phyloP scores from a whole-genome alignment of 257 asterid genomes.

The Craterostigma plantagineum region DNA sequence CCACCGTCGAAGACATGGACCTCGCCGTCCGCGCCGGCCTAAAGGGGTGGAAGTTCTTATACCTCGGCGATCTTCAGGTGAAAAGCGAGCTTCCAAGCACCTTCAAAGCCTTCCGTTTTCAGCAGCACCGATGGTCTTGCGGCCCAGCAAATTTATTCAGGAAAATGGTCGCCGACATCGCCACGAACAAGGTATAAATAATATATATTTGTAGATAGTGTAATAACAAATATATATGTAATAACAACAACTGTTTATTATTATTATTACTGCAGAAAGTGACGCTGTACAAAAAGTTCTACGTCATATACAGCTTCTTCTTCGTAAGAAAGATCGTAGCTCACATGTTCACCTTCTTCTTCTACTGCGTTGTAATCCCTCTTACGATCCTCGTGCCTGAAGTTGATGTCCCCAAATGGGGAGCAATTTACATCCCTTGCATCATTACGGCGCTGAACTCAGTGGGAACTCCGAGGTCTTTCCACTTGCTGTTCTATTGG shows the following conservation, averaged over 20 bases:
- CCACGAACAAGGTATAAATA: conserved; percentile 33
- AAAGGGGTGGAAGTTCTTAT: conserved; percentile 29
- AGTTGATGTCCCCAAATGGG: conserved; percentile 60
- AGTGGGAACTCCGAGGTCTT: conserved; percentile 59
- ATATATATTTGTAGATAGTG: background rate
- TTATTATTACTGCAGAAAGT: conserved; percentile 36
- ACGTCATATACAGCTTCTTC: conserved; percentile 68
- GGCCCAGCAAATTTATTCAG: conserved; percentile 74
- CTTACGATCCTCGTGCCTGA: conserved; percentile 45
- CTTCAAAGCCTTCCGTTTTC: conserved; percentile 48
- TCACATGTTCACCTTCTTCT: conserved; percentile 41
- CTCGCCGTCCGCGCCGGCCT: conserved; percentile 36
- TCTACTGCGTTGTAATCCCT: conserved; percentile 59
- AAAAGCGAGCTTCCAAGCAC: conserved; percentile 66
- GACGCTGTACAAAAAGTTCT: conserved; percentile 34
- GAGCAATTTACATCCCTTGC: conserved; percentile 33
- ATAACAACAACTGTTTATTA: background rate
- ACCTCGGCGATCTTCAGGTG: conserved; percentile 20
- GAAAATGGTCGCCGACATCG: conserved; percentile 38
- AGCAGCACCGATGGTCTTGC: conserved; percentile 71
- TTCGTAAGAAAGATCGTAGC: conserved; percentile 50
- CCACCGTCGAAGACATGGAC: conserved; percentile 41
- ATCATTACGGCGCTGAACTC: conserved; percentile 39
- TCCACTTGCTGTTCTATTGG: conserved; percentile 49
- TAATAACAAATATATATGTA: too few relatives aligned